Percentiles rank a stretch among this genome's conserved stretches.
phyloP scores from a whole-genome alignment of 345 rosid genomes.

The Excoecaria agallocha region DNA sequence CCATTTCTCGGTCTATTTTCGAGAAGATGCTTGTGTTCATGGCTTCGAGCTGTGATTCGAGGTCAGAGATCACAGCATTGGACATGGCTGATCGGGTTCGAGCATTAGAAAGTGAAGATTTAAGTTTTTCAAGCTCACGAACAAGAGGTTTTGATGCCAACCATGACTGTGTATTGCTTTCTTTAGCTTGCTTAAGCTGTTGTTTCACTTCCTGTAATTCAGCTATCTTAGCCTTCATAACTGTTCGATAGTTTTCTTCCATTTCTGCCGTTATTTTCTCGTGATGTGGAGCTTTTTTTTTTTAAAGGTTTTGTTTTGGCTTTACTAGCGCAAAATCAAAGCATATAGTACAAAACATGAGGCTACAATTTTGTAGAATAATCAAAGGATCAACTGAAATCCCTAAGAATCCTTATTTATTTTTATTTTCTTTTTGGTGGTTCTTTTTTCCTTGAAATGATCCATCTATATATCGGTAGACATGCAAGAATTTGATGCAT shows the following conservation, averaged over 20 bases:
- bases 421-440: too few species aligned
- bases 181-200: constrained; percentile 40
- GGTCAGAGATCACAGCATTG: constrained; percentile 27
- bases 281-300: not conserved
- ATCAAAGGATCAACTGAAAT: constrained; percentile 4
- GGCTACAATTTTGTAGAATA: not conserved
- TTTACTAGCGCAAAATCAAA: not conserved
- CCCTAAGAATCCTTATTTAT: not conserved
- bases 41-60: constrained; percentile 34
- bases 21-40: constrained; percentile 18
- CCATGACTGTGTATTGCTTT: constrained; percentile 44
- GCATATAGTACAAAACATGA: not conserved
- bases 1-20: constrained; percentile 34
- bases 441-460: not conserved
- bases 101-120: constrained; percentile 32
- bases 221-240: constrained; percentile 23
- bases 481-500: too few species aligned
- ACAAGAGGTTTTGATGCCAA: constrained; percentile 47
- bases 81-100: constrained; percentile 32
- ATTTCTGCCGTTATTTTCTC: constrained; percentile 12
- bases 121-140: constrained; percentile 45
- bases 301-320: not conserved
- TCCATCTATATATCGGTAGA: too few species aligned
- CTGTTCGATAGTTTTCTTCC: not conserved
- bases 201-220: constrained; percentile 35